Base-by-base conservation (phyloP, 148 eudicot genomes). In the Amaranthus palmeri region DNA sequence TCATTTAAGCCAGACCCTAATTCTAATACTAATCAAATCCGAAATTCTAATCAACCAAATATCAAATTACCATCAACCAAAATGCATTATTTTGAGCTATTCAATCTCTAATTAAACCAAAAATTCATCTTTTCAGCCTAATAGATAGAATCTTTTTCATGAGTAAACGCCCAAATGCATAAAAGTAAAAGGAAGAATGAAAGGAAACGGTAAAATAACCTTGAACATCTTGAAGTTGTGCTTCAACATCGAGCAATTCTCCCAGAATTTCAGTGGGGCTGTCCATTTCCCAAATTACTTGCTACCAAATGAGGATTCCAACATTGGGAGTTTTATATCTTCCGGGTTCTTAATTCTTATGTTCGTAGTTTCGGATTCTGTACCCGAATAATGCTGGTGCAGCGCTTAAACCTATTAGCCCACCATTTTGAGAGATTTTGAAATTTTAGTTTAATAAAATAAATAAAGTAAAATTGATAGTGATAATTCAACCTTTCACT, bases 201-300 rank as follows among this genome's bases (percentile, higher is more conserved):
- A 7, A 44, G 17, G 52, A 5, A 13, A 77, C 12, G 9, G 48
- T 5, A 7, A n/a, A n/a, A 17, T 43, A 42, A 90, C 96, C 90
- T 79, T 90, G 89, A 47, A 88, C 96, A 71, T 88, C 89, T 85
- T 86, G 86, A 76, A 90, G 88, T 84, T 90, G 84, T 15, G 81
- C 80, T 71, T 88, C 96, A 10, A 90, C 96, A 74, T 56, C 82
- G 51, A 86, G 69, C 61, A 90, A 83, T 64, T 90, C 92, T 72
- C 74, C 85, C 73, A 90, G 52, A 47, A 90, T 54, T 58, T 74
- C 90, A 67, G 78, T 82, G 7, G 83, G 81, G 43, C 70, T 75
- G 4, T 69, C 84, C 88, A 80, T 84, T 70, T 41, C 9, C 48
- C 65, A n/a, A 12, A 10, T 72, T 61, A 51, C 48, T 44, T 43